Percentiles rank a stretch among this genome's conserved stretches.
These are phyloP conservation scores for Spinacia oleracea DNA, from an alignment of 179 eudicot genomes.

Conservation along the genomic window DNA sequence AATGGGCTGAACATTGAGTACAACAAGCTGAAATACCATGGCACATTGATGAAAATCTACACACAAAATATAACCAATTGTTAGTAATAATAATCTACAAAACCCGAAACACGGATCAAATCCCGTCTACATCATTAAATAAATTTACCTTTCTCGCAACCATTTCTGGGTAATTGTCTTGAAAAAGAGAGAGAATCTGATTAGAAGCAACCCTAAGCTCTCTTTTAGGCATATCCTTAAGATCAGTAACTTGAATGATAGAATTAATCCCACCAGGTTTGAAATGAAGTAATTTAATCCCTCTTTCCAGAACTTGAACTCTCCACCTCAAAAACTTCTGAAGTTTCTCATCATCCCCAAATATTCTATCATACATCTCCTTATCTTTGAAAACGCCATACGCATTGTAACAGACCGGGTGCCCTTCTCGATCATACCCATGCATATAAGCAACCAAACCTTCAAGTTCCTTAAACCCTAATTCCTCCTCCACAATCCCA, in stretches of 20 bases:
- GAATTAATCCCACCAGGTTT: conserved; percentile 84
- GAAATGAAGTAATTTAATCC: conserved; percentile 69
- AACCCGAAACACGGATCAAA: background rate
- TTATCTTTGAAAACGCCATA: conserved; percentile 88
- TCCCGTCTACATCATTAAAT: background rate
- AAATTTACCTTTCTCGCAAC: conserved; percentile 77
- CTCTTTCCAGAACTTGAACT: conserved; percentile 85
- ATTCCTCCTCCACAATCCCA: conserved; percentile 56
- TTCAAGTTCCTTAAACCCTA: conserved; percentile 76
- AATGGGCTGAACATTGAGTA: conserved; percentile 96
- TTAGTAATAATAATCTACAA: background rate
- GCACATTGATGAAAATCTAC: conserved; percentile 92
- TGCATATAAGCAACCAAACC: conserved; percentile 90
- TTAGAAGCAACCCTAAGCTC: conserved; percentile 86
- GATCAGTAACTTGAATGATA: conserved; percentile 87
- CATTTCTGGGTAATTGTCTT: conserved; percentile 96
- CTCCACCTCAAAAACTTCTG: conserved; percentile 80
- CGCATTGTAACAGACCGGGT: conserved; percentile 89
- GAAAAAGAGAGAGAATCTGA: conserved; percentile 83
- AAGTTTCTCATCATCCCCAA: conserved; percentile 84
- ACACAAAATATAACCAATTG: background rate
- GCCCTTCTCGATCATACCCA: conserved; percentile 71
- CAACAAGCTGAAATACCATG: conserved; percentile 91
- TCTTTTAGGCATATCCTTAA: conserved; percentile 93
- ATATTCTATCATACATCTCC: conserved; percentile 69